Base-by-base conservation (phyloP, 176 grass and related monocot species). In the Pharus latifolius region DNA sequence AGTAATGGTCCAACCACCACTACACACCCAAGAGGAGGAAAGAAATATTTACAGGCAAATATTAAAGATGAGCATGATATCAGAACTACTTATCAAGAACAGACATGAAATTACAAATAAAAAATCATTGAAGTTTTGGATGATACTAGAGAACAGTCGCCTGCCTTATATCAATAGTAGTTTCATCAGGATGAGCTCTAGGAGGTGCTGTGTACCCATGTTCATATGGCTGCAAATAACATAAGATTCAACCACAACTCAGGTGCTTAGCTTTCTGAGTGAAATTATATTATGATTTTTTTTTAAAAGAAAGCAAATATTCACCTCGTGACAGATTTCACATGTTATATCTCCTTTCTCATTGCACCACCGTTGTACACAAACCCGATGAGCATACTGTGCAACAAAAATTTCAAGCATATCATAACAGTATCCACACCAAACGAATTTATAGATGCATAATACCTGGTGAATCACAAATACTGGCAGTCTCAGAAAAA, bases 291-390 rank as follows among this genome's bases (percentile, higher is more conserved):
- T 2, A 72, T 13, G n/a, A 71, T 49, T 61, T 60, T 3, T 9
- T 68, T 54, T 51, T n/a, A n/a, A n/a, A n/a, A n/a, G n/a, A 15
- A 55, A 49, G 28, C 4, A 28, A 26, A 65, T 73, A 60, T 55
- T 81, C 34, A 85, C 87, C 82, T 90, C 87, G 78, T 85, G 82
- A 64, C 82, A 90, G 30, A 96, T 96, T 85, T 96, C 91, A 65
- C 91, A 96, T 66, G 70, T 87, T 71, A 83, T 78, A 74, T 96
- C 84, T 60, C 91, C 88, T 82, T 96, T 96, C 69, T 96, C 91
- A 74, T 96, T 88, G 84, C 91, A 96, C 91, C 91, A 96, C 19
- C 84, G 75, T 22, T 96, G 91, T 60, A 96, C 91, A 49, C 91
- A 96, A 51, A 64, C 74, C 49, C 91, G 81, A 74, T 96, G 91